Evolutionary conservation across 225 moss, liverwort and hornwort species (phyloP).

Genomic region (Marchantia polymorpha): DNA sequence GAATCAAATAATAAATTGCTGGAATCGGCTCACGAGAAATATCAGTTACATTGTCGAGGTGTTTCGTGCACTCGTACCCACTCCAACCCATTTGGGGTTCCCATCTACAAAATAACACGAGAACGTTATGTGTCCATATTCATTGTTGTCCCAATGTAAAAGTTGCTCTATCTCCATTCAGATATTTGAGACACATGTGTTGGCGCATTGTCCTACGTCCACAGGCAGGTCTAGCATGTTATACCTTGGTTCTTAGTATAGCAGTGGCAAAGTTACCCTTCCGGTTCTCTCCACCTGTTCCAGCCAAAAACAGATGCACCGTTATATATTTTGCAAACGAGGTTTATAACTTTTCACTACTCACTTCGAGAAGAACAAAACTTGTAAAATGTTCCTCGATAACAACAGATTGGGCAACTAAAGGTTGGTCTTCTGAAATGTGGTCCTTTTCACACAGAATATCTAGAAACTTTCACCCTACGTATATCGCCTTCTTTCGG

Average conservation of each 20-base stretch:
- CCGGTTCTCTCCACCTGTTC: slow-evolving; percentile 42
- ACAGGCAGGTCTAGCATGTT: neutral
- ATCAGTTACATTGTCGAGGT: neutral
- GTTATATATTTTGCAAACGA: neutral
- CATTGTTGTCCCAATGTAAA: neutral
- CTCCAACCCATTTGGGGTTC: slow-evolving; percentile 58
- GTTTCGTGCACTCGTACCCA: slow-evolving; percentile 70
- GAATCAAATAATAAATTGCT: too few relatives aligned
- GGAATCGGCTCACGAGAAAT: too few relatives aligned
- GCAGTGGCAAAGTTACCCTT: slow-evolving; percentile 63
- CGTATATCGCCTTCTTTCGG: too few relatives aligned
- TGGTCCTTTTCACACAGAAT: too few relatives aligned
- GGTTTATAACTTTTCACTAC: too few relatives aligned
- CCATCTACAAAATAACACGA: slow-evolving; percentile 37
- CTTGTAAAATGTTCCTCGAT: too few relatives aligned
- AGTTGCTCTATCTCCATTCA: neutral
- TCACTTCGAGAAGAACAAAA: too few relatives aligned
- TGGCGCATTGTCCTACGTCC: neutral
- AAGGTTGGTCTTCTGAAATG: too few relatives aligned
- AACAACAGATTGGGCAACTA: too few relatives aligned
- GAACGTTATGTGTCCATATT: neutral
- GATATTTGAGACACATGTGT: neutral
- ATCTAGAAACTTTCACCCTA: too few relatives aligned
- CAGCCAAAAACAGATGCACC: neutral
- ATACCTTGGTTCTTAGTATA: slow-evolving; percentile 55